Evolutionary conservation across 768 basidiomycete genomes (phyloP), one percentile per base, ranked within the genome.

Genomic region (Sarcodon aspratus): DNA sequence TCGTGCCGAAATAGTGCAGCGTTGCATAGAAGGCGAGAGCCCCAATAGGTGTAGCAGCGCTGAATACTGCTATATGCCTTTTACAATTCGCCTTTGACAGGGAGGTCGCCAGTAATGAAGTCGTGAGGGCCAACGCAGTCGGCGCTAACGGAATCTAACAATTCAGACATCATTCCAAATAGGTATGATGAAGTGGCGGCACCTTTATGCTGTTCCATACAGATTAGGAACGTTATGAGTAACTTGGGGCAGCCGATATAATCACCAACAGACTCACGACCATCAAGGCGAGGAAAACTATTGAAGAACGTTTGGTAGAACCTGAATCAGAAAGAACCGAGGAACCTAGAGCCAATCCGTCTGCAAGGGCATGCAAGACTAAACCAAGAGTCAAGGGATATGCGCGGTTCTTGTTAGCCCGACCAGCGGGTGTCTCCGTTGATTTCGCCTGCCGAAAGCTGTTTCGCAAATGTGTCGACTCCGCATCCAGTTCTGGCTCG

Each of bases 271-370:
- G 21, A 27, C 21, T 27, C 21, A 27, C 21, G 21, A 27, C 21
- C 3, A 27, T 27, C 21, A 27, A 27, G 2, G 96, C 94, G 18
- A 96, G 60, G 61, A 98, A 98, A 4, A 99, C 85, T 37, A 97
- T 71, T 9, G 91, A 59, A 1, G 93, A 87, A 33, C 97, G 60
- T 7, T n/a, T 51, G 7, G n/a, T 37, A 1, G 45, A 37, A 7
- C 68, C 69, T n/a, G 69, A 64, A 49, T 53, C 60, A 9, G 59
- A 62, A 36, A 82, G 65, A 10, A 76, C 73, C 3, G 86, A 84
- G 15, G 92, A 85, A 17, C 95, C 96, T 35, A 98, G 69, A 2
- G 90, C 91, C 50, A 96, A 80, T 3, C 96, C 94, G 63, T 99
- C 96, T 0, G 92, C 87, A 44, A 93, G 71, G 1, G 82, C 87